These are phyloP conservation scores for Chrysanthemum lavandulifolium DNA, from an alignment of 129 eudicot genomes.

Conservation along the genomic window DNA sequence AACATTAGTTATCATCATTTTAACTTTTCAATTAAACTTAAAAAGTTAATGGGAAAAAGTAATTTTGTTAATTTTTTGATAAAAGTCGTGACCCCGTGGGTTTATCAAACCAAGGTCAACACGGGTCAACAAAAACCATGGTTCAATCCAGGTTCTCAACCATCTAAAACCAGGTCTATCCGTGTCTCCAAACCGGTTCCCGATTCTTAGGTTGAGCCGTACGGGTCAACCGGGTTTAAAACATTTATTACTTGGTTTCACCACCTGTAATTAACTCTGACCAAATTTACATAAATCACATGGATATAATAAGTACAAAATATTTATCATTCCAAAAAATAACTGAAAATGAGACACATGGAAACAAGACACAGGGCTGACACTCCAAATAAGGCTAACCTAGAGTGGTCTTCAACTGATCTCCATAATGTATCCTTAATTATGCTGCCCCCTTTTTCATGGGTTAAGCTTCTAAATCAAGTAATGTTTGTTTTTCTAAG, in stretches of 20 bases:
- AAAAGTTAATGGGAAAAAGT: too few relatives aligned
- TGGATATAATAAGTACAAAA: too few relatives aligned
- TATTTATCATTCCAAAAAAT: neutral
- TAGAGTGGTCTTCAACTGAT: neutral
- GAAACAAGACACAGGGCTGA: neutral
- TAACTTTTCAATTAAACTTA: too few relatives aligned
- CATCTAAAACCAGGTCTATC: too few relatives aligned
- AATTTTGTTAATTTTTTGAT: too few relatives aligned
- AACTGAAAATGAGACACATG: neutral
- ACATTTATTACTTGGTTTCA: too few relatives aligned
- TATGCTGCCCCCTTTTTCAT: neutral
- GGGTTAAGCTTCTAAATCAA: slow-evolving; percentile 1
- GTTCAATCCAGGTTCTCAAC: neutral
- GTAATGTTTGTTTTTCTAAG: neutral
- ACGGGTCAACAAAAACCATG: neutral
- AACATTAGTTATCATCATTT: too few relatives aligned
- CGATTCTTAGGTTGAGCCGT: neutral
- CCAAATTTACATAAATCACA: too few relatives aligned
- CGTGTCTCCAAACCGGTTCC: too few relatives aligned
- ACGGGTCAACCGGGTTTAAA: too few relatives aligned
- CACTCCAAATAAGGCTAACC: slow-evolving; percentile 11
- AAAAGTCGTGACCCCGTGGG: too few relatives aligned
- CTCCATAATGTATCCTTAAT: neutral
- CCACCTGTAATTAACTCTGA: too few relatives aligned
- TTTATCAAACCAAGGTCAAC: neutral